A percentile compares a stretch with the other conserved stretches of the same genome.
Conservation (phyloP, 768 basidiomycete genomes). For the Leccinum rimulosum region DNA sequence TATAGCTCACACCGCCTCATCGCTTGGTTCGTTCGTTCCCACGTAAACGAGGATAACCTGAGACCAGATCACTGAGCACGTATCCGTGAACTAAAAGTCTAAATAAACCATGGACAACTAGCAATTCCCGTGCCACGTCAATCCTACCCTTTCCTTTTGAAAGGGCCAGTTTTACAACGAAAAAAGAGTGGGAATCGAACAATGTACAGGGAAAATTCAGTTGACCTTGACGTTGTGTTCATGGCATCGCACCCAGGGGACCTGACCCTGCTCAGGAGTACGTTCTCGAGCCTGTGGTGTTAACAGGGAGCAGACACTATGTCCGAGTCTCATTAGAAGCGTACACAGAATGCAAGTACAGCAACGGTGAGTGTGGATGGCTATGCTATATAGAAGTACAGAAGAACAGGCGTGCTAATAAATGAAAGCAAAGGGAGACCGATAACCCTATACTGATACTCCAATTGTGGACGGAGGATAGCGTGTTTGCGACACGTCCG, state of each 20-base stretch:
- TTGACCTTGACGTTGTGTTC: slow-evolving; percentile 1
- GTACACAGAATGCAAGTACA: slow-evolving; percentile 19
- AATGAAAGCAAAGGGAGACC: slow-evolving; percentile 11
- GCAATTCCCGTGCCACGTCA: slow-evolving; percentile 13
- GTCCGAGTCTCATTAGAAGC: slow-evolving; percentile 18
- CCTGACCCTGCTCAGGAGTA: slow-evolving; percentile 10
- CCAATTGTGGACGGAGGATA: slow-evolving; percentile 19
- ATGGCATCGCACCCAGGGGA: slow-evolving; percentile 3
- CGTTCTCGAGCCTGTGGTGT: neutral
- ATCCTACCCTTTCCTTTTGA: slow-evolving; percentile 14
- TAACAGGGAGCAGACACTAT: neutral
- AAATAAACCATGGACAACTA: slow-evolving; percentile 17
- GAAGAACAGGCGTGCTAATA: slow-evolving; percentile 15
- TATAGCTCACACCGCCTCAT: slow-evolving; percentile 26
- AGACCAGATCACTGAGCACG: slow-evolving; percentile 2
- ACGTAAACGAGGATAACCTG: slow-evolving; percentile 19
- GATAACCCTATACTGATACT: slow-evolving; percentile 20
- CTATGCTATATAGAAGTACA: slow-evolving; percentile 28
- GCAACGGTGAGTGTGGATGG: slow-evolving; percentile 16
- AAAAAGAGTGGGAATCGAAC: slow-evolving; percentile 5
- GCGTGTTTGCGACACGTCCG: slow-evolving; percentile 20
- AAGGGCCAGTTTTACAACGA: slow-evolving; percentile 4
- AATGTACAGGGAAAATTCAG: slow-evolving; percentile 11
- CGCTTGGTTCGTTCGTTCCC: slow-evolving; percentile 14
- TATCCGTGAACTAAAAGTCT: slow-evolving; percentile 21